phyloP scores from a whole-genome alignment of 768 basidiomycete species.

The Galerina sulciceps region DNA sequence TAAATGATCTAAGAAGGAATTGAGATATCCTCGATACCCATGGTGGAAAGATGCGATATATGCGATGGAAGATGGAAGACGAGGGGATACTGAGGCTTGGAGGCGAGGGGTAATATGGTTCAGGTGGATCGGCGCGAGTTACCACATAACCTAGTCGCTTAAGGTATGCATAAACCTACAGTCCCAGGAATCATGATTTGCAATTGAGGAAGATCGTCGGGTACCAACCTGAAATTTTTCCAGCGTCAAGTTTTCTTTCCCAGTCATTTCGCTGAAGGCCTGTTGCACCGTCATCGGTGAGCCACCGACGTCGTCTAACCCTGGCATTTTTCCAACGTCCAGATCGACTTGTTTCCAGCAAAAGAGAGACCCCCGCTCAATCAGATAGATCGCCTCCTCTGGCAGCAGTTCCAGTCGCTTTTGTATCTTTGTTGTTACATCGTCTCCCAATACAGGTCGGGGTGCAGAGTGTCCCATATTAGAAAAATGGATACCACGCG shows the following conservation, averaged over 20 bases:
- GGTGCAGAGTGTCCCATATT: constrained; percentile 82
- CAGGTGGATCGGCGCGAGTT: constrained; percentile 71
- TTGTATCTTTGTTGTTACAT: constrained; percentile 46
- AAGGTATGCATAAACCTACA: constrained; percentile 89
- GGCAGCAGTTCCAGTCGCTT: constrained; percentile 87
- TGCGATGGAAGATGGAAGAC: constrained; percentile 35
- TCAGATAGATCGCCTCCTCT: constrained; percentile 92
- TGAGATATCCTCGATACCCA: constrained; percentile 35
- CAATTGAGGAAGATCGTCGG: not conserved
- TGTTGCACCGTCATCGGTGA: constrained; percentile 91
- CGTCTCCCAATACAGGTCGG: constrained; percentile 38
- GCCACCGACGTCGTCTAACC: constrained; percentile 51
- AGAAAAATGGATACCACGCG: constrained; percentile 83
- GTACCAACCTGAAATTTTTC: constrained; percentile 84
- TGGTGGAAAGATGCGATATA: constrained; percentile 36
- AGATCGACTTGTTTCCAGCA: constrained; percentile 68
- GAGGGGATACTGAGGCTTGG: constrained; percentile 27
- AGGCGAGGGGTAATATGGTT: constrained; percentile 55
- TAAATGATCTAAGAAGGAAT: constrained; percentile 37
- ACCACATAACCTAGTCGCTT: constrained; percentile 91
- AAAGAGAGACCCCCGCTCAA: constrained; percentile 87
- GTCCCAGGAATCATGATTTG: not conserved
- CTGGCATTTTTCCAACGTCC: constrained; percentile 32
- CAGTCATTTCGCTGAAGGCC: constrained; percentile 86
- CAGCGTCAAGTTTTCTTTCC: constrained; percentile 72